phyloP scores from a whole-genome alignment of 2,329 filamentous ascomycete genomes.

The Coniochaeta hoffmannii region DNA sequence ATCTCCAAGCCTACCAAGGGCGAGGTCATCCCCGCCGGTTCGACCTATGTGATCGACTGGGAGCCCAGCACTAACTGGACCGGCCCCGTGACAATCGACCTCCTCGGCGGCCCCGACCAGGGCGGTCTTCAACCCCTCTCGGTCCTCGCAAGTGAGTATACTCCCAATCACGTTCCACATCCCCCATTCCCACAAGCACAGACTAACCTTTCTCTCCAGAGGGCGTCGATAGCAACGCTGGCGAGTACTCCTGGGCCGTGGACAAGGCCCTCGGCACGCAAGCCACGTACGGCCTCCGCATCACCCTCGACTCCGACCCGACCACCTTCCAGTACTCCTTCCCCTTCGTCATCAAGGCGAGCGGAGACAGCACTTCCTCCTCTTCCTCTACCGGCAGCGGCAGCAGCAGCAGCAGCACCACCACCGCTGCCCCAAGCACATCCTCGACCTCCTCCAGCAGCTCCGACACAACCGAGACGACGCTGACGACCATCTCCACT shows the following conservation, averaged over 20 bases:
- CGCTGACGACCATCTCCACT: conserved; percentile 18
- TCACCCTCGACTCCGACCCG: conserved; percentile 40
- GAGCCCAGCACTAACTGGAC: conserved; percentile 27
- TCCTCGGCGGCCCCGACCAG: conserved; percentile 44
- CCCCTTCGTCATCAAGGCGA: conserved; percentile 45
- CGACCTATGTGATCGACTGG: conserved; percentile 46
- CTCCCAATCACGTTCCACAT: neutral
- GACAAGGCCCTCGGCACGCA: conserved; percentile 33
- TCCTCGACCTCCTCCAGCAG: conserved; percentile 3
- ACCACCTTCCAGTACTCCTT: conserved; percentile 53
- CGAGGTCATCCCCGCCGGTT: conserved; percentile 39
- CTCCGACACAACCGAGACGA: conserved; percentile 16
- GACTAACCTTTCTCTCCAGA: conserved; percentile 26
- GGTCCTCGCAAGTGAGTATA: conserved; percentile 43
- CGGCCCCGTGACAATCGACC: conserved; percentile 37
- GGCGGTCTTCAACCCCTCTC: conserved; percentile 31
- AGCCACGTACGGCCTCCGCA: conserved; percentile 49
- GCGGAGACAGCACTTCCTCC: conserved; percentile 18
- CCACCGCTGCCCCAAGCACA: conserved; percentile 8
- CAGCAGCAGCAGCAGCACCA: conserved; percentile 7
- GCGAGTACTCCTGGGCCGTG: conserved; percentile 43
- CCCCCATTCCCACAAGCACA: neutral
- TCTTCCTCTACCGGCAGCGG: conserved; percentile 9
- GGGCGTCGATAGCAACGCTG: conserved; percentile 36
- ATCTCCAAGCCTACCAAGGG: conserved; percentile 38